A percentile compares a stretch with the other conserved stretches of the same genome.
Conservation (phyloP, 139 green algal genomes). For the Picochlorum sp. region DNA sequence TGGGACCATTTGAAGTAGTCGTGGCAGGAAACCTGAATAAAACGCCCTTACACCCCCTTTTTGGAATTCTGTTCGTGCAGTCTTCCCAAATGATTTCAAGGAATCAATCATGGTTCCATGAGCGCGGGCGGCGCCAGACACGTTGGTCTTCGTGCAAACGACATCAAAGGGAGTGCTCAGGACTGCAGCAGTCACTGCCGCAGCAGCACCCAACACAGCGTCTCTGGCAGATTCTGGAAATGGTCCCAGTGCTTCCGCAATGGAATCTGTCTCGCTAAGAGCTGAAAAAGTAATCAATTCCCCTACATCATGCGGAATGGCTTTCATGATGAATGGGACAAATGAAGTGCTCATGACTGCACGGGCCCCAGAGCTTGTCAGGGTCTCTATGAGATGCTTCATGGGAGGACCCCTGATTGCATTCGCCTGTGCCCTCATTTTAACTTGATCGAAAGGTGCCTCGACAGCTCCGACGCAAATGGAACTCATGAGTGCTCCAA, state of each 20-base stretch:
- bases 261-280: constrained; percentile 21
- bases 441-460: constrained; percentile 58
- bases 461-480: constrained; percentile 25
- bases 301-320: constrained; percentile 52
- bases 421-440: constrained; percentile 42
- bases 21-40: constrained; percentile 52
- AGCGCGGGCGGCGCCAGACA: neutral
- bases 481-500: constrained; percentile 13
- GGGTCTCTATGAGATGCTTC: constrained; percentile 50
- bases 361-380: constrained; percentile 15
- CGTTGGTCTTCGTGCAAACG: constrained; percentile 55
- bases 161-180: constrained; percentile 62
- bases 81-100: constrained; percentile 28
- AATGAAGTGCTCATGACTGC: constrained; percentile 50
- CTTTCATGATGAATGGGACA: constrained; percentile 54
- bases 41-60: constrained; percentile 38
- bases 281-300: constrained; percentile 48
- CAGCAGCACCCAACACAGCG: constrained; percentile 31
- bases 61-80: constrained; percentile 26
- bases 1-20: constrained; percentile 40
- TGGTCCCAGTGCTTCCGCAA: neutral
- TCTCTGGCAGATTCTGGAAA: constrained; percentile 2
- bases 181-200: constrained; percentile 50
- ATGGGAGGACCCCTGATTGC: constrained; percentile 4
- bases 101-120: neutral